These are phyloP conservation scores for Grifola frondosa DNA, from an alignment of 1,284 basidiomycete genomes.

Conservation along the genomic window DNA sequence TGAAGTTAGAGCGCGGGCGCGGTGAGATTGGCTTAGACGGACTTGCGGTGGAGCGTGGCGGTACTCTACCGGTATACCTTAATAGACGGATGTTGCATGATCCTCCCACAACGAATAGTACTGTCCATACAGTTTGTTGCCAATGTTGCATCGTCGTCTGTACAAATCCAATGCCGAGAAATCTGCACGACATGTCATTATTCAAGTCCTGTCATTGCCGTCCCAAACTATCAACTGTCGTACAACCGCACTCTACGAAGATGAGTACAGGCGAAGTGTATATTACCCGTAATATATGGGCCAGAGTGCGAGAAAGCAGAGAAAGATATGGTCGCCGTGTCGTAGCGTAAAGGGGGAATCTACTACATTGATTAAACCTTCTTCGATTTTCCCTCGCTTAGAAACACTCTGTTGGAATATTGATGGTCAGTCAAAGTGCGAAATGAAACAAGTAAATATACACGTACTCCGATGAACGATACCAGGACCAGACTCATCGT, in stretches of 20 bases:
- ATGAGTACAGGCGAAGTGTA: background rate
- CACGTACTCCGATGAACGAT: constrained; percentile 77
- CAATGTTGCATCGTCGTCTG: background rate
- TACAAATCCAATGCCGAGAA: too few species aligned
- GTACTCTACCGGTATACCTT: constrained; percentile 17
- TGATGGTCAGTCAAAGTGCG: background rate
- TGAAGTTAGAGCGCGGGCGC: constrained; percentile 1
- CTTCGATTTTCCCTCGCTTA: constrained; percentile 27
- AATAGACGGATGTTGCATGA: constrained; percentile 8
- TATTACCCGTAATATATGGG: constrained; percentile 8
- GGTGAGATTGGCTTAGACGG: background rate
- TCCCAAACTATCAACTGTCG: constrained; percentile 20
- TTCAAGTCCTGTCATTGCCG: constrained; percentile 21
- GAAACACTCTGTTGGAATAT: constrained; percentile 22
- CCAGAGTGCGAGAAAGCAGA: constrained; percentile 18
- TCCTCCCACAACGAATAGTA: background rate
- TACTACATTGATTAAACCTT: constrained; percentile 29
- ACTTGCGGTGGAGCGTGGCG: background rate
- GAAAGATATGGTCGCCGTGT: constrained; percentile 23
- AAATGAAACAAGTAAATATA: background rate
- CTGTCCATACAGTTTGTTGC: background rate
- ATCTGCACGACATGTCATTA: too few species aligned
- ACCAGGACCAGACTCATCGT: constrained; percentile 84
- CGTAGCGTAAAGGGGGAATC: constrained; percentile 30
- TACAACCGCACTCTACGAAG: constrained; percentile 20